A percentile compares a stretch with the other conserved stretches of the same genome.
These are phyloP conservation scores for Fusarium kyushuense DNA, from an alignment of 2,329 filamentous ascomycete genomes.

Conservation along the genomic window DNA sequence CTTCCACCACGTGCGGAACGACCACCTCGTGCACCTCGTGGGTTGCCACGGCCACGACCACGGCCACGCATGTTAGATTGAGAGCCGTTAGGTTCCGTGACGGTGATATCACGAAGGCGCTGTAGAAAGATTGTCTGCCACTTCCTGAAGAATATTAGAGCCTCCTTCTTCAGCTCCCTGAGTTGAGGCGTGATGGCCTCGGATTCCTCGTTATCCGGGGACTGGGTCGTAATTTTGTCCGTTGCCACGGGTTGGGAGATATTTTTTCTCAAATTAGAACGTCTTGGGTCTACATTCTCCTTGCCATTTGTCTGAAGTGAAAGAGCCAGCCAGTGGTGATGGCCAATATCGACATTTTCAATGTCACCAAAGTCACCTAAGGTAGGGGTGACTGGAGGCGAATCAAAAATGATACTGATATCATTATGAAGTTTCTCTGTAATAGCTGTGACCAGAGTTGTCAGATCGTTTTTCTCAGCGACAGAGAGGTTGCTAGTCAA, in stretches of 20 bases:
- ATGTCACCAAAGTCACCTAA: slow-evolving; percentile 42
- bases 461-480: slow-evolving; percentile 65
- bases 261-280: slow-evolving; percentile 16
- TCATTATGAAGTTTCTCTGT: slow-evolving; percentile 68
- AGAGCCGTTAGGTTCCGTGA: slow-evolving; percentile 56
- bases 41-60: slow-evolving; percentile 54
- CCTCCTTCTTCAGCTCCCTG: slow-evolving; percentile 75
- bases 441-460: slow-evolving; percentile 63
- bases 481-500: slow-evolving; percentile 62
- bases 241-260: slow-evolving; percentile 19
- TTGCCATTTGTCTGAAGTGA: slow-evolving; percentile 49
- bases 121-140: slow-evolving; percentile 80
- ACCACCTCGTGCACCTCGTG: slow-evolving; percentile 46
- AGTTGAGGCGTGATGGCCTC: slow-evolving; percentile 60
- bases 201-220: slow-evolving; percentile 51
- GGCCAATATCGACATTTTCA: slow-evolving; percentile 42
- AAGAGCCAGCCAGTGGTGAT: slow-evolving; percentile 54
- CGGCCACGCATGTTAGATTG: slow-evolving; percentile 51
- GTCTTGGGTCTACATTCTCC: slow-evolving; percentile 30
- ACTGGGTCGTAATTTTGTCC: slow-evolving; percentile 48
- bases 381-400: slow-evolving; percentile 53
- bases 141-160: slow-evolving; percentile 78
- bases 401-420: slow-evolving; percentile 65
- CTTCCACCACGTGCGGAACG: slow-evolving; percentile 52
- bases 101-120: slow-evolving; percentile 76